Evolutionary conservation across 2,329 filamentous ascomycete genomes (phyloP).

Genomic region (Xylariaceae sp.): DNA sequence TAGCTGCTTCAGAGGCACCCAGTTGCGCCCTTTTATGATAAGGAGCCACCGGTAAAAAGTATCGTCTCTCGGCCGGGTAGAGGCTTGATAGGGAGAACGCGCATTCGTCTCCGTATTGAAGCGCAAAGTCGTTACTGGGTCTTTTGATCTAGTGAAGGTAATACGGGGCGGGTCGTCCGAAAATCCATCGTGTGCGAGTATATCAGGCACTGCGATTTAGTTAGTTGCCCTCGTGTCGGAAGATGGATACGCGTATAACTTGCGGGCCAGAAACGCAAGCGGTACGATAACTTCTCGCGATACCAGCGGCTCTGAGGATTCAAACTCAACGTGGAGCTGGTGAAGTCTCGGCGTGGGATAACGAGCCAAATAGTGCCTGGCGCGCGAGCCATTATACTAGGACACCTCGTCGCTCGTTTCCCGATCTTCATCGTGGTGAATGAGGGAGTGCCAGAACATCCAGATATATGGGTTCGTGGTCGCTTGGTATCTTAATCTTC

Average conservation of each 20-base stretch:
- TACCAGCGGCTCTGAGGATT: too few species aligned
- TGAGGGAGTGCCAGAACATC: not conserved
- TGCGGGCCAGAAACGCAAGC: not conserved
- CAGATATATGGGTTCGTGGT: not conserved
- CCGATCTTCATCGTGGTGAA: not conserved
- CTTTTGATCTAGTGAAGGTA: not conserved
- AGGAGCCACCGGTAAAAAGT: not conserved
- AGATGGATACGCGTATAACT: not conserved
- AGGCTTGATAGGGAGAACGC: not conserved
- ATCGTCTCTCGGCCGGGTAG: not conserved
- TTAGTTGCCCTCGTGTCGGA: not conserved
- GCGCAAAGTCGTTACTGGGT: not conserved
- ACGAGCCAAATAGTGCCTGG: not conserved
- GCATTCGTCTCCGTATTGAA: not conserved
- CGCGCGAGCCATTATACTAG: not conserved
- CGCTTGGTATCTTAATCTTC: not conserved
- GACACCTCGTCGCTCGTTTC: not conserved
- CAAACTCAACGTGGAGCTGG: not conserved
- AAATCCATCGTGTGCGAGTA: not conserved
- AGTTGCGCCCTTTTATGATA: not conserved
- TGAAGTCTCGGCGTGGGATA: not conserved
- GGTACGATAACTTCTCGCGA: not conserved
- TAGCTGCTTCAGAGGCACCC: not conserved
- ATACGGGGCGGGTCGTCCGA: not conserved
- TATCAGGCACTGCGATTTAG: not conserved